Evolutionary conservation across 768 basidiomycete species (phyloP).

Genomic region (Kwoniella mangroviensis): DNA sequence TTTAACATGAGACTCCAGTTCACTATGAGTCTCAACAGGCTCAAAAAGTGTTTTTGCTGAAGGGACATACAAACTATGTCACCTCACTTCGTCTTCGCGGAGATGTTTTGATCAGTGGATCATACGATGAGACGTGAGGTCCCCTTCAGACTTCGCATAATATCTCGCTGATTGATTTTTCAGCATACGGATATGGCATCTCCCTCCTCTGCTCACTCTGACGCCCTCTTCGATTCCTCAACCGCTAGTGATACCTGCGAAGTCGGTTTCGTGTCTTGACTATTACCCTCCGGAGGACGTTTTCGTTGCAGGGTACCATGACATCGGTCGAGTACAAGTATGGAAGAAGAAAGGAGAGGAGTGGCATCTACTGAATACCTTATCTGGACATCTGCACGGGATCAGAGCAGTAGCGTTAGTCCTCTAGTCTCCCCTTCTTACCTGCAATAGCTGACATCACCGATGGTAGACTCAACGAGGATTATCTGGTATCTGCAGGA

Average conservation of each 20-base stretch:
- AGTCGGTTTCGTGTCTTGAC: slow-evolving; percentile 87
- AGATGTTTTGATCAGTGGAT: slow-evolving; percentile 82
- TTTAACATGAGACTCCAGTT: neutral
- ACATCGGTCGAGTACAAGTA: slow-evolving; percentile 87
- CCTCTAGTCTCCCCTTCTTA: neutral
- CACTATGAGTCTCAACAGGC: slow-evolving; percentile 57
- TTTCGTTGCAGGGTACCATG: slow-evolving; percentile 89
- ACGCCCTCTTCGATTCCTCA: slow-evolving; percentile 73
- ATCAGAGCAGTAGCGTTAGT: slow-evolving; percentile 77
- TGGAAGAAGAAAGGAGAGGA: slow-evolving; percentile 83
- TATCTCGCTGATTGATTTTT: slow-evolving; percentile 4
- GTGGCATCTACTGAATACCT: slow-evolving; percentile 57
- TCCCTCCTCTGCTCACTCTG: slow-evolving; percentile 60
- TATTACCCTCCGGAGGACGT: slow-evolving; percentile 84
- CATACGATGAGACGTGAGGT: slow-evolving; percentile 71
- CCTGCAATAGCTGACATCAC: neutral
- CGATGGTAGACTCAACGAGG: slow-evolving; percentile 66
- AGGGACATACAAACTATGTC: slow-evolving; percentile 84
- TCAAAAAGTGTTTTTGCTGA: slow-evolving; percentile 75
- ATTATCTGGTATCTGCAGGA: slow-evolving; percentile 83
- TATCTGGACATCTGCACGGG: slow-evolving; percentile 72
- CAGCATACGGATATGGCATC: slow-evolving; percentile 84
- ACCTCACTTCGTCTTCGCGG: slow-evolving; percentile 75
- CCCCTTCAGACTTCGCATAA: neutral
- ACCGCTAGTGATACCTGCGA: slow-evolving; percentile 55